These are phyloP conservation scores for Xylaria venustula DNA, from an alignment of 495 filamentous ascomycete genomes.

Conservation along the genomic window DNA sequence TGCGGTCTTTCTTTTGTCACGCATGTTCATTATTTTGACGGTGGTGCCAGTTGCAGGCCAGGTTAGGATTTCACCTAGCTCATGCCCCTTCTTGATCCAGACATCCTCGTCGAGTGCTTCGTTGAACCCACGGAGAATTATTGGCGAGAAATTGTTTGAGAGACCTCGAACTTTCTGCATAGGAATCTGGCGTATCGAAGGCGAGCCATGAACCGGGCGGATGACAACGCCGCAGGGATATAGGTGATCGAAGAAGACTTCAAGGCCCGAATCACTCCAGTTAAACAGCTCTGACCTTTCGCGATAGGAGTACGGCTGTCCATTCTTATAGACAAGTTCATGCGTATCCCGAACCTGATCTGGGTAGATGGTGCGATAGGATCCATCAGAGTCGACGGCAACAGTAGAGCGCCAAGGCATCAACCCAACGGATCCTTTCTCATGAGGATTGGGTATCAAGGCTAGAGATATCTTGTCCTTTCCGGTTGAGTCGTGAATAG, in stretches of 20 bases:
- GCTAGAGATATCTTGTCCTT: neutral
- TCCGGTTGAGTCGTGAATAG: slow-evolving; percentile 2
- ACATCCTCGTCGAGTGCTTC: neutral
- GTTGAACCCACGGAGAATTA: neutral
- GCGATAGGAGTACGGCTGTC: neutral
- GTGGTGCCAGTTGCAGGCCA: neutral
- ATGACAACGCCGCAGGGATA: slow-evolving; percentile 2
- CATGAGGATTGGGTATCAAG: neutral
- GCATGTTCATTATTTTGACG: neutral
- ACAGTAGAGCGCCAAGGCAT: slow-evolving; percentile 3
- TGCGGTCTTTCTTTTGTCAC: neutral
- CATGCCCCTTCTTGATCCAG: neutral
- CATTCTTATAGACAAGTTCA: neutral
- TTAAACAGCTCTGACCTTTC: neutral
- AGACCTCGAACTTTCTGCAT: neutral
- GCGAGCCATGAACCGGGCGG: neutral
- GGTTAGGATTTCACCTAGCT: neutral
- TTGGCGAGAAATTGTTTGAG: slow-evolving; percentile 2
- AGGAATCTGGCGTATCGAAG: slow-evolving; percentile 1
- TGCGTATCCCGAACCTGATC: neutral
- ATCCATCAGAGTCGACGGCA: neutral
- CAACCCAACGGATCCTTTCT: slow-evolving; percentile 1
- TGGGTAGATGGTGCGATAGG: neutral
- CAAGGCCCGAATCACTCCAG: neutral
- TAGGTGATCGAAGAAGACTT: slow-evolving; percentile 1